Evolutionary conservation across 192 early-diverging fungal species (phyloP), one percentile per base, ranked within the genome.

Genomic region (Backusella liffmaniae): DNA sequence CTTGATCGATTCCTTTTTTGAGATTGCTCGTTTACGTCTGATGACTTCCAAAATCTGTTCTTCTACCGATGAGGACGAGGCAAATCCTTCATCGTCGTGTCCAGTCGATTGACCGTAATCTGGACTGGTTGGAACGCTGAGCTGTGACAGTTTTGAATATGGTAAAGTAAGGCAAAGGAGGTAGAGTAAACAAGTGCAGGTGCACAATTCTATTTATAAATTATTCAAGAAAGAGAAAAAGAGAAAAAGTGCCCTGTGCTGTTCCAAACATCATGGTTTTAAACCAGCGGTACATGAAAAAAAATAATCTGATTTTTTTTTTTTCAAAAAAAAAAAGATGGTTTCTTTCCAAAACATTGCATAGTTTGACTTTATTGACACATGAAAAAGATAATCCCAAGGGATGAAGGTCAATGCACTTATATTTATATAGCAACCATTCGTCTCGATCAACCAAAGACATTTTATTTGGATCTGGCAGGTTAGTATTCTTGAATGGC

Each of bases 1-100:
- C 16, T 68, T 72, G 68, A 1, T 7, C 13, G 36, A 46, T 44
- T 42, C 15, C 13, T 29, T 18, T 12, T 70, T 41, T 10, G 23
- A 46, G 21, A 69, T 44, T 3, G 26, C 37, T 32, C 73, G 44
- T 66, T 73, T 59, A n/a, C 79, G 49, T 53, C 70, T 16, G 30
- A 76, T 56, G 4, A 80, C 66, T 42, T 76, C 75, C 15, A 32
- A 29, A 10, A 70, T 72, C 41, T 75, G 74, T 30, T 79, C 74
- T 35, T 82, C 80, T 21, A 79, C 44, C 10, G 80, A 81, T 21
- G 76, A 76, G 6, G 81, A 62, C 16, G 81, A 82, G 0, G 81
- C 81, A 79, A 82, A 82, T 2, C 81, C 81, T 66, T 76, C 75
- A 53, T 80, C 79, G 29, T 62, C 56, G 70, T 26, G 39, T 71